Evolutionary conservation across 257 asterid genomes (phyloP), one percentile per base, ranked within the genome.

Genomic region (Ballota nigra): DNA sequence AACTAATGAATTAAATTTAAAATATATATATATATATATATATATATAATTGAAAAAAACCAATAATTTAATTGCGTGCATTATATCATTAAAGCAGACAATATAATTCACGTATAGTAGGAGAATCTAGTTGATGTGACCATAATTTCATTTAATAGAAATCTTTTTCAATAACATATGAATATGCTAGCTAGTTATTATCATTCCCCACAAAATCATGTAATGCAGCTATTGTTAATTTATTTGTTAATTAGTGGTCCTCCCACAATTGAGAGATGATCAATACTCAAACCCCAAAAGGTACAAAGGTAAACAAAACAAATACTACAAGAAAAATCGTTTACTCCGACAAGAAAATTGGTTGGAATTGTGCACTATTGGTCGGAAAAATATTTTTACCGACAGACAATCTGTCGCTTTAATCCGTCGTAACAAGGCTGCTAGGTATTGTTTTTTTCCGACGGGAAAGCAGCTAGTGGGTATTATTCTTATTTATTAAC

Each of bases 91-190:
- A 61, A 31, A 63, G 18, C 16, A 31, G 1, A 22, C 18, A 41
- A 24, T 56, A 23, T 40, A 16, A 40, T 66, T 71, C 18, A 70
- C 56, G 43, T 12, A 23, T 22, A 53, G 36, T 36, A 8, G 22
- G 19, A 49, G 75, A 66, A 81, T 78, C 73, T 43, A 18, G 9
- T 23, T 68, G 81, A 83, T 70, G 79, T 78, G 81, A 76, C 77
- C 29, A 57, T 45, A 66, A 47, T 56, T 67, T 45, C 28, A 20
- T 12, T 58, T 26, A 11, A 8, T 38, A 71, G 38, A 62, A 28
- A 59, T 79, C 40, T 20, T 64, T 74, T 67, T 60, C 20, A 40
- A 68, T 1, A 31, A 51, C 33, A 52, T 11, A 64, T 51, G 60
- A 68, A 4, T 45, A 65, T 57, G 22, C 59, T 23, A 70, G 31